Evolutionary conservation across 306 rosid species (phyloP), one percentile per base, ranked within the genome.

Genomic region (Casuarina glauca): DNA sequence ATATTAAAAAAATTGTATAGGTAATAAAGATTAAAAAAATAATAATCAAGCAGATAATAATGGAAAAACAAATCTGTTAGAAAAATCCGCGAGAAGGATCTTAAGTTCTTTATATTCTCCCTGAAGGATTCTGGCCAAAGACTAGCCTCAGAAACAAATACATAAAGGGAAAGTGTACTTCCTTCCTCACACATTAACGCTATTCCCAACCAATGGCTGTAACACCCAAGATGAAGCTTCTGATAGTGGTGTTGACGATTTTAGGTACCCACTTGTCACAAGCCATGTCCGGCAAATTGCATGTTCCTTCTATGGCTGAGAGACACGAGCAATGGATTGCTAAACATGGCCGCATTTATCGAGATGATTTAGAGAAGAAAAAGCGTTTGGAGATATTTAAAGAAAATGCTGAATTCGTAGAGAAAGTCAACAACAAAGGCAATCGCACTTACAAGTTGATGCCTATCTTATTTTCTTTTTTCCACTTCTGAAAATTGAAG

Each of bases 251-350:
- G 69, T 36, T 62, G 44, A 5, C 32, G 39, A 6, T 62, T 62
- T 36, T 62, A 17, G 69, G 68, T 42, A 35, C 19, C 4, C 12
- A n/a, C 15, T 32, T 7, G 12, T 35, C 68, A 10, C 68, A 61
- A 61, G 7, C 75, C 72, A 73, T 49, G 73, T 80, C 82, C 63
- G 80, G 76, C 74, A 35, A 69, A 2, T 20, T 78, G 70, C n/a
- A 12, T 5, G 83, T 84, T 55, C 76, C 72, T 57, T 70, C 83
- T 26, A 76, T 74, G 84, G 44, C 58, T 6, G 55, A 69, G 9
- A 45, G 41, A 35, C 85, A 81, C 36, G 63, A 69, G 66, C 77
- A 74, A 55, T 83, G 91, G 93, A 76, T 58, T 70, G 54, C 82
- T 72, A 48, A 39, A 1, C 38, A 54, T 10, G 74, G 48, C 6